Percentiles rank a stretch among this genome's conserved stretches.
Conservation (phyloP, 2,329 filamentous ascomycete genomes). For the Alternaria triticina region DNA sequence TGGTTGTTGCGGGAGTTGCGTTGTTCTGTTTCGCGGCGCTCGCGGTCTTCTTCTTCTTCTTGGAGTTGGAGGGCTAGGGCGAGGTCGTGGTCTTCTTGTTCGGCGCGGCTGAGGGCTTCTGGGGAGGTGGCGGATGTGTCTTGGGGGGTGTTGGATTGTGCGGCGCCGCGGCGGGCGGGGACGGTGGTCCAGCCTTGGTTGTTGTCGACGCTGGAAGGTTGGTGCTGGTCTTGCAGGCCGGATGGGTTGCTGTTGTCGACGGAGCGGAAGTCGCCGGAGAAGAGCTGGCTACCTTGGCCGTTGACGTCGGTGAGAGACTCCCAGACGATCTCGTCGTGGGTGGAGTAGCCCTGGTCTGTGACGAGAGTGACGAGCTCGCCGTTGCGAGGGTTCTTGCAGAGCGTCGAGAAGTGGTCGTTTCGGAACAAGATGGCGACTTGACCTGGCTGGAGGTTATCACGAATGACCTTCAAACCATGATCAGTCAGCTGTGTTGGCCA, state of each 20-base stretch:
- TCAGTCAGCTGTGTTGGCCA: slow-evolving; percentile 88
- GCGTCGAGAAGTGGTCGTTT: slow-evolving; percentile 94
- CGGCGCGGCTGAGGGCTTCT: slow-evolving; percentile 60
- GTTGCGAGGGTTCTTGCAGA: slow-evolving; percentile 86
- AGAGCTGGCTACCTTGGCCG: slow-evolving; percentile 81
- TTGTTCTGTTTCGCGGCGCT: slow-evolving; percentile 65
- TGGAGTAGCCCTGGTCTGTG: slow-evolving; percentile 88
- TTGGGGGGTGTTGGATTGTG: slow-evolving; percentile 17
- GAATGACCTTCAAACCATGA: slow-evolving; percentile 78
- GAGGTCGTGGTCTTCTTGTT: slow-evolving; percentile 81
- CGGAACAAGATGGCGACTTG: slow-evolving; percentile 90
- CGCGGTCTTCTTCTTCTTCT: slow-evolving; percentile 87
- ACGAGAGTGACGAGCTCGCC: slow-evolving; percentile 81
- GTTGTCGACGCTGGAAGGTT: slow-evolving; percentile 37
- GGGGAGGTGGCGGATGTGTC: slow-evolving; percentile 31
- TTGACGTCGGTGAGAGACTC: slow-evolving; percentile 90
- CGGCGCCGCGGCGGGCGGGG: slow-evolving; percentile 44
- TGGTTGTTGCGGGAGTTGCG: slow-evolving; percentile 71
- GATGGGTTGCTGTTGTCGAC: slow-evolving; percentile 66
- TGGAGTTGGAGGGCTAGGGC: slow-evolving; percentile 91
- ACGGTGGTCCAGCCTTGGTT: slow-evolving; percentile 64
- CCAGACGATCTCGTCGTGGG: slow-evolving; percentile 93
- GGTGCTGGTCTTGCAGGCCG: slow-evolving; percentile 35
- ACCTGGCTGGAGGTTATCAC: slow-evolving; percentile 73
- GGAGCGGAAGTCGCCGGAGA: slow-evolving; percentile 86